Conservation (phyloP, 305 asterid genomes). For the Fraxinus ornus region DNA sequence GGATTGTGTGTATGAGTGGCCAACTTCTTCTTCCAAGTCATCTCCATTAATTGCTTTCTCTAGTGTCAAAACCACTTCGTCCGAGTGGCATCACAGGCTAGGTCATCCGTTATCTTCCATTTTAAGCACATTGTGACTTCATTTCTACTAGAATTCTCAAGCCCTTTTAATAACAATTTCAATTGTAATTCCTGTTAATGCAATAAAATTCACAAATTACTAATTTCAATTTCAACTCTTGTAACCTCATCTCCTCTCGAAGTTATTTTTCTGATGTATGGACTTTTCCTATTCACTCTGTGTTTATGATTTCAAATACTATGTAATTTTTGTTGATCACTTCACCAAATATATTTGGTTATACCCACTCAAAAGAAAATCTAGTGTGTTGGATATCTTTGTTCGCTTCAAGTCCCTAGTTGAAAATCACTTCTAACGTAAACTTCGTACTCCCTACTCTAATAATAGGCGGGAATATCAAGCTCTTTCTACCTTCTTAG, state of each 20-base stretch:
- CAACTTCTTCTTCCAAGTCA: no score
- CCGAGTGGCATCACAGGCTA: neutral
- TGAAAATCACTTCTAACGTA: no score
- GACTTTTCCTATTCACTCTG: neutral
- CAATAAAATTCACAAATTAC: neutral
- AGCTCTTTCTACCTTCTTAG: neutral
- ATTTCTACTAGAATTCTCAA: no score
- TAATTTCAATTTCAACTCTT: neutral
- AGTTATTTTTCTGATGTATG: neutral
- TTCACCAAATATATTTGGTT: neutral
- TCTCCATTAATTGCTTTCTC: neutral
- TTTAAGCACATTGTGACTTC: neutral
- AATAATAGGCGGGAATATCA: neutral
- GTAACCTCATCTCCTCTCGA: neutral
- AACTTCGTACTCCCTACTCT: neutral
- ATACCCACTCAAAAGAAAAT: neutral
- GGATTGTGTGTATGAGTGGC: neutral
- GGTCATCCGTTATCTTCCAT: neutral
- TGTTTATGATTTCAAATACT: neutral
- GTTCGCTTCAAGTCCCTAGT: neutral
- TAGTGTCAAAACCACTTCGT: neutral
- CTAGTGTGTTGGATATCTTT: neutral
- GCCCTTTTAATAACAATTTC: neutral
- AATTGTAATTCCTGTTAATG: no score
- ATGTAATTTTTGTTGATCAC: neutral